Evolutionary conservation across 2,329 filamentous ascomycete species (phyloP).

Genomic region (Nothomitra cinnamomea): DNA sequence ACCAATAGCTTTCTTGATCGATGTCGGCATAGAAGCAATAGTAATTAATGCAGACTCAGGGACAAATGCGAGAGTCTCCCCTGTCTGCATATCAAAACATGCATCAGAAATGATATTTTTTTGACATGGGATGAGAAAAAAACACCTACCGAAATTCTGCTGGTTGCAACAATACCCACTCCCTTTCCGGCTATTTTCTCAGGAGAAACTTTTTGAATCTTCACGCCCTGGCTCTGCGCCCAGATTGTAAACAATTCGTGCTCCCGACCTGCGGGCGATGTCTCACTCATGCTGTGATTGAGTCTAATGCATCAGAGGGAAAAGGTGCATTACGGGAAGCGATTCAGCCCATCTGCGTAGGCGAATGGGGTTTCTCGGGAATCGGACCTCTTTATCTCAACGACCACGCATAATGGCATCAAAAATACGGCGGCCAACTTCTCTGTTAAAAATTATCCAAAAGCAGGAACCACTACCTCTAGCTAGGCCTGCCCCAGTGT

Average conservation of each 20-base stretch:
- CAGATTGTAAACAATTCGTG: conserved; percentile 46
- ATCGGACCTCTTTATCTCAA: background rate
- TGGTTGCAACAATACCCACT: conserved; percentile 58
- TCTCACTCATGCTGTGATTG: background rate
- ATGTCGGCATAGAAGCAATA: conserved; percentile 38
- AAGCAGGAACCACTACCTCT: background rate
- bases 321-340: too few relatives aligned
- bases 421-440: background rate
- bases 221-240: conserved; percentile 47
- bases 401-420: background rate
- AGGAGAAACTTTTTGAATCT: conserved; percentile 49
- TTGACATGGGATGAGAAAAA: background rate
- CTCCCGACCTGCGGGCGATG: conserved; percentile 15
- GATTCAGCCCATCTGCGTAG: too few relatives aligned
- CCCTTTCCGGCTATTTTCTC: conserved; percentile 53
- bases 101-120: background rate
- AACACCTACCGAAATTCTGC: conserved; percentile 40
- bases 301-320: conserved; percentile 10
- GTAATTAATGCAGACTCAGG: conserved; percentile 47
- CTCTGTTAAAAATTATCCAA: background rate
- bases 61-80: conserved; percentile 37
- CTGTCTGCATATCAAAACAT: background rate
- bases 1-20: conserved; percentile 34
- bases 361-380: too few relatives aligned
- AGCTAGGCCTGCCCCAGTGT: conserved; percentile 1